Evolutionary conservation across 2,329 filamentous ascomycete species (phyloP).

Genomic region (Ceratocystis lukuohia): DNA sequence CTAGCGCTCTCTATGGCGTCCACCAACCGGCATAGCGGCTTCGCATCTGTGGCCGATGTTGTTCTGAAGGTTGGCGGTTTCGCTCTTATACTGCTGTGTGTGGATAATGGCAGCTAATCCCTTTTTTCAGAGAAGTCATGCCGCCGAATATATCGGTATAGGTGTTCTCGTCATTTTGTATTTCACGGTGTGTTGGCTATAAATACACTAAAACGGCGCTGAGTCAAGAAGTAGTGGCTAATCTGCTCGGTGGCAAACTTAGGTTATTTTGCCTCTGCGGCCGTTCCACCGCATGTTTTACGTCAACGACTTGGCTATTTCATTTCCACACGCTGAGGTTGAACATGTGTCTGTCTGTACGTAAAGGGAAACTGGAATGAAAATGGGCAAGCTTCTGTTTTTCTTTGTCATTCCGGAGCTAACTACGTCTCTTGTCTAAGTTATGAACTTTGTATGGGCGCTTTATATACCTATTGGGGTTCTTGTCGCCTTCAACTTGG

Average conservation of each 20-base stretch:
- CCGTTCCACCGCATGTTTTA: conserved; percentile 95
- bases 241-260: not conserved
- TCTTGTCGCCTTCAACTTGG: conserved; percentile 51
- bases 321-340: conserved; percentile 70
- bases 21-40: not conserved
- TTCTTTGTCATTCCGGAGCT: not conserved
- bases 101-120: not conserved
- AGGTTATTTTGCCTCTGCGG: conserved; percentile 46
- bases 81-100: not conserved
- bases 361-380: conserved; percentile 24
- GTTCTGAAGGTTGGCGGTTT: not conserved
- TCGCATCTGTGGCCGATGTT: not conserved
- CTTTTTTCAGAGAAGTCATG: conserved; percentile 55
- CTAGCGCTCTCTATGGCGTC: not conserved
- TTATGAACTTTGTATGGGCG: conserved; percentile 68
- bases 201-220: not conserved
- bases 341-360: conserved; percentile 71
- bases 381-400: not conserved
- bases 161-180: conserved; percentile 55
- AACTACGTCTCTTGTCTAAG: conserved; percentile 27
- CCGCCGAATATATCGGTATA: conserved; percentile 76
- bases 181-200: conserved; percentile 38
- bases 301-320: conserved; percentile 69
- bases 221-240: not conserved
- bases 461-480: conserved; percentile 55